Percentiles rank a stretch among this genome's conserved stretches.
Evolutionary conservation across 495 filamentous ascomycete species (phyloP).

Genomic region (Alectoria sarmentosa): DNA sequence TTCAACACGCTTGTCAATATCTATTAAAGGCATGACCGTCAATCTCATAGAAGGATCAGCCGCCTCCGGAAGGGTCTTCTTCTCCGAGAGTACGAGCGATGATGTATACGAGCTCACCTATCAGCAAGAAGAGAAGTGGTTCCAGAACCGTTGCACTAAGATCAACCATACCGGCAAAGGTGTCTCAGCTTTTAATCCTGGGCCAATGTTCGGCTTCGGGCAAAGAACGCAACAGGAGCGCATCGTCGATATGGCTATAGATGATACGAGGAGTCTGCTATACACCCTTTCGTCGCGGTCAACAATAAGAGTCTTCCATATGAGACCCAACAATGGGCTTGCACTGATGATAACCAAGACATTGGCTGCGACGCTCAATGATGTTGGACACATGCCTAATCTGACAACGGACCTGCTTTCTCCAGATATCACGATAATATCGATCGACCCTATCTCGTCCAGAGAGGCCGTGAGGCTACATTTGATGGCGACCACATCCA

Average conservation of each 20-base stretch:
- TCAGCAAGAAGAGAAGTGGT: conserved; percentile 96
- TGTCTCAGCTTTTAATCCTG: conserved; percentile 61
- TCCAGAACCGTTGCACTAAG: conserved; percentile 69
- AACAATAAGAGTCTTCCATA: conserved; percentile 78
- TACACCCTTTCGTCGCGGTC: conserved; percentile 85
- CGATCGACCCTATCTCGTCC: conserved; percentile 74
- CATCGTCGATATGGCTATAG: conserved; percentile 70
- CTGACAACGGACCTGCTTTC: conserved; percentile 58
- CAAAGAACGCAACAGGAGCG: conserved; percentile 46
- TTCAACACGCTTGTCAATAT: conserved; percentile 72
- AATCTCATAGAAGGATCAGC: conserved; percentile 68
- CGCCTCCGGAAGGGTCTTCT: conserved; percentile 82
- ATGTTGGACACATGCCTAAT: conserved; percentile 74
- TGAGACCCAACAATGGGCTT: conserved; percentile 50
- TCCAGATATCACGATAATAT: conserved; percentile 61
- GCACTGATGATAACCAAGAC: conserved; percentile 50
- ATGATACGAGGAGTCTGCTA: conserved; percentile 78
- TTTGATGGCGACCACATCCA: conserved; percentile 83
- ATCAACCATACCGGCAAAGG: conserved; percentile 80
- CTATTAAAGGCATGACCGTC: conserved; percentile 64
- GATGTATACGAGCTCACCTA: conserved; percentile 92
- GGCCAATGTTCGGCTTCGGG: conserved; percentile 37
- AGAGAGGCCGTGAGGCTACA: conserved; percentile 77
- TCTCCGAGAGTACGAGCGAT: conserved; percentile 67
- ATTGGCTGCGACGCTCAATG: conserved; percentile 47